These are phyloP conservation scores for Pulveroboletus frians DNA, from an alignment of 768 basidiomycete genomes.

Conservation along the genomic window DNA sequence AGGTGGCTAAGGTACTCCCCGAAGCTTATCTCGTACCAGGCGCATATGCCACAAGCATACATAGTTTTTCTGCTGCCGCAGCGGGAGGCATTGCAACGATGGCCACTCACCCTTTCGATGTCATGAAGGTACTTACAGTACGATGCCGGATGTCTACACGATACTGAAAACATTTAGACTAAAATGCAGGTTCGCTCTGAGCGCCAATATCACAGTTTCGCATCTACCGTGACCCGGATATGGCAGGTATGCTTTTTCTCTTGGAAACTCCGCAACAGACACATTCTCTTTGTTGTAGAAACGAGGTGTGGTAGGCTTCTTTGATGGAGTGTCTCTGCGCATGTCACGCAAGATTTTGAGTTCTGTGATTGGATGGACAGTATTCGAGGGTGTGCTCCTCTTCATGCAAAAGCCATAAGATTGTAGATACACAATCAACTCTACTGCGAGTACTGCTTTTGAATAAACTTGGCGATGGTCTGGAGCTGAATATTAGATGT, in stretches of 20 bases:
- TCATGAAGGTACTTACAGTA: slow-evolving; percentile 65
- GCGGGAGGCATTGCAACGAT: slow-evolving; percentile 84
- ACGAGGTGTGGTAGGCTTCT: slow-evolving; percentile 75
- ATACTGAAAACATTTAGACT: slow-evolving; percentile 47
- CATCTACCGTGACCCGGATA: slow-evolving; percentile 58
- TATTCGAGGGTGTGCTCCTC: slow-evolving; percentile 76
- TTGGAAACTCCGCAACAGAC: neutral
- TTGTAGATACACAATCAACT: neutral
- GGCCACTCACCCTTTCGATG: slow-evolving; percentile 89
- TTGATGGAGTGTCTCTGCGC: slow-evolving; percentile 80
- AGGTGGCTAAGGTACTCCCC: slow-evolving; percentile 5
- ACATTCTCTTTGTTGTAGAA: slow-evolving; percentile 43
- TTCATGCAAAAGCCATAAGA: slow-evolving; percentile 39
- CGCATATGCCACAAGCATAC: slow-evolving; percentile 47
- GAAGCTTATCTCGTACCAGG: slow-evolving; percentile 40
- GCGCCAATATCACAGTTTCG: slow-evolving; percentile 66
- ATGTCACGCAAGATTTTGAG: slow-evolving; percentile 82
- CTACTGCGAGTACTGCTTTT: slow-evolving; percentile 70
- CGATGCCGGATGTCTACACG: neutral
- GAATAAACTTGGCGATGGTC: slow-evolving; percentile 90
- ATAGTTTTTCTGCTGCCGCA: slow-evolving; percentile 64
- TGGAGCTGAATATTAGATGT: slow-evolving; percentile 98
- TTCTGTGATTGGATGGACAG: slow-evolving; percentile 89
- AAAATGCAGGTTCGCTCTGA: slow-evolving; percentile 88
- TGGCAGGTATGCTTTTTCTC: slow-evolving; percentile 49